Percentiles rank a stretch among this genome's conserved stretches.
Conservation (phyloP, 2,329 filamentous ascomycete species). For the Diplocarpon rosae region DNA sequence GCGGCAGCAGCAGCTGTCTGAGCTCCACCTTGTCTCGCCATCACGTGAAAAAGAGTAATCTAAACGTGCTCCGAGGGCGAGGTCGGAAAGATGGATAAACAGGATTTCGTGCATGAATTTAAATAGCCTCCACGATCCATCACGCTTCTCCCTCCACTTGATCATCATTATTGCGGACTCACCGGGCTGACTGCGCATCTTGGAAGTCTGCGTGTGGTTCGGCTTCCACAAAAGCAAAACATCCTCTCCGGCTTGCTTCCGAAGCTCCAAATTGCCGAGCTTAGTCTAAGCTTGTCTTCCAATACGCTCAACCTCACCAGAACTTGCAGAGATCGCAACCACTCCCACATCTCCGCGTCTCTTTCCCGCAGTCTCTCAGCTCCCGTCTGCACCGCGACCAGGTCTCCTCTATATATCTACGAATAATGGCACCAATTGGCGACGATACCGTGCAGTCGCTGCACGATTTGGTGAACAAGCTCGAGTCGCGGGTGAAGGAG, state of each 20-base stretch:
- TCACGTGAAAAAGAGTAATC: not conserved
- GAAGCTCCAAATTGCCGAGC: too few species aligned
- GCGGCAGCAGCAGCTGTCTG: constrained; percentile 16
- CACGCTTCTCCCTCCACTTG: too few species aligned
- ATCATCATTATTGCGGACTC: not conserved
- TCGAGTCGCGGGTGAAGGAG: constrained; percentile 77
- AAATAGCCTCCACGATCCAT: too few species aligned
- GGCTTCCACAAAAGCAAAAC: constrained; percentile 10
- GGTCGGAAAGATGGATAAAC: too few species aligned
- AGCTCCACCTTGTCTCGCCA: not conserved
- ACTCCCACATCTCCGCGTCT: not conserved
- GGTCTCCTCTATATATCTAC: constrained; percentile 16
- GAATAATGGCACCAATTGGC: constrained; percentile 77
- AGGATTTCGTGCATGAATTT: not conserved
- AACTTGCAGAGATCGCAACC: not conserved
- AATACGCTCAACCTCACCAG: too few species aligned
- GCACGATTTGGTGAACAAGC: constrained; percentile 69
- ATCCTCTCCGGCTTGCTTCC: too few species aligned
- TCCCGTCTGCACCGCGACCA: constrained; percentile 20
- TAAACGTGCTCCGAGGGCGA: not conserved
- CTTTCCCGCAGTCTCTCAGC: constrained; percentile 4
- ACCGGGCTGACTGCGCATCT: not conserved
- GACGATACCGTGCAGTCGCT: constrained; percentile 72
- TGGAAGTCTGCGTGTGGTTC: not conserved
- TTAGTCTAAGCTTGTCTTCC: too few species aligned